Evolutionary conservation across 768 basidiomycete species (phyloP).

Genomic region (Boletellus emodensis): DNA sequence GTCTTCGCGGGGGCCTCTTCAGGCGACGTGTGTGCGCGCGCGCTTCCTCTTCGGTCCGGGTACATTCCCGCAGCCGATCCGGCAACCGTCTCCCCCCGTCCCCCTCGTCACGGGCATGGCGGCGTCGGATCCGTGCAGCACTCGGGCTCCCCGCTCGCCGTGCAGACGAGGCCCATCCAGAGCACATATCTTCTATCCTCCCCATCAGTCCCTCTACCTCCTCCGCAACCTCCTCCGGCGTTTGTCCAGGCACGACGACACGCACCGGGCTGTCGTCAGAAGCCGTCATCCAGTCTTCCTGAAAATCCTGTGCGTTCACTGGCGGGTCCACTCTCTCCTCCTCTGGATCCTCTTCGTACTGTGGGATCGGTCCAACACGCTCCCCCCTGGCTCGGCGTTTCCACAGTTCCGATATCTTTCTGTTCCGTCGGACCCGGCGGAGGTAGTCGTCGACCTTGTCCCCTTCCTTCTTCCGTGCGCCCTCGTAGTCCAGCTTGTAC

Average conservation of each 20-base stretch:
- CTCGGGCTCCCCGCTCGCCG: neutral
- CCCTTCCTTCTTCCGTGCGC: slow-evolving; percentile 34
- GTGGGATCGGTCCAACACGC: slow-evolving; percentile 28
- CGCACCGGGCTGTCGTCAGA: slow-evolving; percentile 33
- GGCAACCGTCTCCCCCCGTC: neutral
- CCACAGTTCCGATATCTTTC: slow-evolving; percentile 23
- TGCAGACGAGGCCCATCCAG: neutral
- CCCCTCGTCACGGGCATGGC: neutral
- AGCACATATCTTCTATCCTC: slow-evolving; percentile 16
- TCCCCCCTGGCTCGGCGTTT: slow-evolving; percentile 27
- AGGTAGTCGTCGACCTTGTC: slow-evolving; percentile 31
- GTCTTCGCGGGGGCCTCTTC: slow-evolving; percentile 10
- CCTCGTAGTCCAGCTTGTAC: slow-evolving; percentile 47
- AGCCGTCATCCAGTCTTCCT: slow-evolving; percentile 33
- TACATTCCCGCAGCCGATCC: neutral
- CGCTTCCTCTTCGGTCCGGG: slow-evolving; percentile 1
- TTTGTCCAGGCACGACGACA: slow-evolving; percentile 37
- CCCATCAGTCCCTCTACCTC: slow-evolving; percentile 20
- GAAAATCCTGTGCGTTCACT: slow-evolving; percentile 31
- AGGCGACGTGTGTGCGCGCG: slow-evolving; percentile 12
- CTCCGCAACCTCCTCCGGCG: slow-evolving; percentile 17
- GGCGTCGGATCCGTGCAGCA: neutral
- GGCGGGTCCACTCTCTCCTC: slow-evolving; percentile 34
- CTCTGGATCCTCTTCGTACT: slow-evolving; percentile 28
- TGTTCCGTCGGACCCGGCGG: slow-evolving; percentile 29